Percentiles rank a stretch among this genome's conserved stretches.
These are phyloP conservation scores for Nakazawaea anatomiae DNA, from an alignment of 805 yeast genomes.

Conservation along the genomic window DNA sequence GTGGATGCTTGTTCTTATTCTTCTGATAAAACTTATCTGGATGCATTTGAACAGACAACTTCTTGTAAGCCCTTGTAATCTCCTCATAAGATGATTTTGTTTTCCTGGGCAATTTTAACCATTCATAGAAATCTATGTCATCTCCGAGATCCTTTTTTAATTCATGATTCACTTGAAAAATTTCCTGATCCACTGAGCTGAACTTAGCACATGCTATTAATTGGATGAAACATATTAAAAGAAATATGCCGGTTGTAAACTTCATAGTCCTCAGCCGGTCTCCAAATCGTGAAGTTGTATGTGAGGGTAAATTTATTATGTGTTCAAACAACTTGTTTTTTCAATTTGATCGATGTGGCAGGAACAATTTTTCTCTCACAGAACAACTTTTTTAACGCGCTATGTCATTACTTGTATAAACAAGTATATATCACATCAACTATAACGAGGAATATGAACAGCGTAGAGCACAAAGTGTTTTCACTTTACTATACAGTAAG, in stretches of 20 bases:
- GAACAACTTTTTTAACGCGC: background rate
- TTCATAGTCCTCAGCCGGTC: background rate
- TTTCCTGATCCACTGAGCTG: slow-evolving; percentile 67
- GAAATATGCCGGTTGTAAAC: background rate
- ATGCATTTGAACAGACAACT: slow-evolving; percentile 65
- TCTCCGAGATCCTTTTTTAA: slow-evolving; percentile 57
- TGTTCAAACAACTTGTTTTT: no score
- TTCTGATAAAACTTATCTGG: slow-evolving; percentile 68
- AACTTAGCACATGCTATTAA: slow-evolving; percentile 3
- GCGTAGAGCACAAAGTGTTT: background rate
- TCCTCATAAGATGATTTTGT: slow-evolving; percentile 42
- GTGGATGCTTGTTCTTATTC: slow-evolving; percentile 22
- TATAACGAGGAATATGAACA: background rate
- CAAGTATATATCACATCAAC: no score
- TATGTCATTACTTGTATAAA: no score
- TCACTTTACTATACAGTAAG: slow-evolving; percentile 18
- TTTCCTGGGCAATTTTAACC: slow-evolving; percentile 45
- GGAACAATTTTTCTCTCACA: background rate
- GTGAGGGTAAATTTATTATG: no score
- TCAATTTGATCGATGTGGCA: no score
- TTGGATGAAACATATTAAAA: background rate
- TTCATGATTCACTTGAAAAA: slow-evolving; percentile 66
- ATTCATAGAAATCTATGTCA: slow-evolving; percentile 60
- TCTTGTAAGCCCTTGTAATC: slow-evolving; percentile 62
- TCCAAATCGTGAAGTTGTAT: no score